These are phyloP conservation scores for Aspergillus eucalypticola DNA, from an alignment of 2,329 filamentous ascomycete genomes.

Conservation along the genomic window DNA sequence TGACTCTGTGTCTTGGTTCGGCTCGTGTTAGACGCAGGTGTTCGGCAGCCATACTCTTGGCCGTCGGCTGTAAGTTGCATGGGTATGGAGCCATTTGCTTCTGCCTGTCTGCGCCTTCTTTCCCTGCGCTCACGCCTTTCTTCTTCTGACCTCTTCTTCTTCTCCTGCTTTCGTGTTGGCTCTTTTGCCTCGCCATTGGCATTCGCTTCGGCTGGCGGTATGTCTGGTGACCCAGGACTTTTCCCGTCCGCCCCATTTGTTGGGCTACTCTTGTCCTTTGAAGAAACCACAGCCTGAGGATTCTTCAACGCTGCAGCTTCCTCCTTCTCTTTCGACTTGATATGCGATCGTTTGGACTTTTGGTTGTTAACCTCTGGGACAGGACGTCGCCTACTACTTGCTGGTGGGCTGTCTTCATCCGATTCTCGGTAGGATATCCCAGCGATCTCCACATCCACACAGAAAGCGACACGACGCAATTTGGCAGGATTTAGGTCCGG, in stretches of 20 bases:
- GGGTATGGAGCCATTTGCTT: conserved; percentile 83
- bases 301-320: conserved; percentile 75
- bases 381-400: conserved; percentile 29
- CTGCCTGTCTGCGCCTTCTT: conserved; percentile 78
- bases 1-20: conserved; percentile 60
- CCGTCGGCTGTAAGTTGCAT: conserved; percentile 76
- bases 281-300: conserved; percentile 55
- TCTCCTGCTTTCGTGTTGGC: conserved; percentile 78
- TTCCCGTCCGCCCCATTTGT: conserved; percentile 15
- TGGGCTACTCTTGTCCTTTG: conserved; percentile 56
- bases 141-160: conserved; percentile 92
- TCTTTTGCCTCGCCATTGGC: conserved; percentile 38
- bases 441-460: conserved; percentile 95
- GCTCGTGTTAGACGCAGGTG: conserved; percentile 30
- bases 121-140: conserved; percentile 91
- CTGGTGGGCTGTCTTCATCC: conserved; percentile 47
- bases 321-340: conserved; percentile 65
- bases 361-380: conserved; percentile 28
- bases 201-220: conserved; percentile 30
- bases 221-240: conserved; percentile 10
- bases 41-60: conserved; percentile 57
- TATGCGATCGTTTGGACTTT: conserved; percentile 47
- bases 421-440: conserved; percentile 79
- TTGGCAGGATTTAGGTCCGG: conserved; percentile 77
- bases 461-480: conserved; percentile 86